phyloP scores from a whole-genome alignment of 805 yeast genomes.

The Starmera dryadoides region DNA sequence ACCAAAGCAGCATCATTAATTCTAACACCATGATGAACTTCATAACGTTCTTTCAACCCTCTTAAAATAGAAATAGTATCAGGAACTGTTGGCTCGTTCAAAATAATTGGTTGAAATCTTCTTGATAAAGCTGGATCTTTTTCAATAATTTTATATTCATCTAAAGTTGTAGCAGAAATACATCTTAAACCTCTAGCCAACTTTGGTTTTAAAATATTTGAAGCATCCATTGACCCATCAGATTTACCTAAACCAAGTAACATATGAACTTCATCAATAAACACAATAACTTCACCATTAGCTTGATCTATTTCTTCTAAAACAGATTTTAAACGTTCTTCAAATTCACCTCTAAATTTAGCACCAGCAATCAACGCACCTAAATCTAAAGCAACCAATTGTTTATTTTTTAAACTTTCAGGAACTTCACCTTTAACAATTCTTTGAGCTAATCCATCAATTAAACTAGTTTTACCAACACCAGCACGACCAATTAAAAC shows the following conservation, averaged over 20 bases:
- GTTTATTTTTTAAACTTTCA: conserved; percentile 83
- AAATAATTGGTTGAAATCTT: conserved; percentile 82
- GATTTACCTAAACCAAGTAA: conserved; percentile 86
- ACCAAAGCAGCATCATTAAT: conserved; percentile 89
- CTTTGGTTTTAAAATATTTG: conserved; percentile 88
- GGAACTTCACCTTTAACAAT: conserved; percentile 91
- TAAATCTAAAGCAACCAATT: conserved; percentile 75
- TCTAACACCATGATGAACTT: conserved; percentile 96
- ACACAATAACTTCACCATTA: conserved; percentile 68
- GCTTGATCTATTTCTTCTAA: conserved; percentile 79
- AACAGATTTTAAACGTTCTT: conserved; percentile 76
- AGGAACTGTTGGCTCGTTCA: conserved; percentile 83
- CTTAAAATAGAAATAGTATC: conserved; percentile 89
- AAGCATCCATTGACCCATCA: conserved; percentile 94
- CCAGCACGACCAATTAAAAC: conserved; percentile 95
- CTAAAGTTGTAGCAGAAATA: conserved; percentile 94
- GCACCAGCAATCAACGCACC: conserved; percentile 93
- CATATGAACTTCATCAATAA: conserved; percentile 88
- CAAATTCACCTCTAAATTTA: conserved; percentile 93
- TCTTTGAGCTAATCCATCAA: conserved; percentile 95
- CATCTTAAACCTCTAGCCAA: conserved; percentile 91
- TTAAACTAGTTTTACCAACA: conserved; percentile 94
- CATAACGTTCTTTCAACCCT: conserved; percentile 90
- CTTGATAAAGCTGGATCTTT: conserved; percentile 95
- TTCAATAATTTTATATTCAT: conserved; percentile 91